These are phyloP conservation scores for Ceratocystiopsis sp. DNA, from an alignment of 2,329 filamentous ascomycete genomes.

Conservation along the genomic window DNA sequence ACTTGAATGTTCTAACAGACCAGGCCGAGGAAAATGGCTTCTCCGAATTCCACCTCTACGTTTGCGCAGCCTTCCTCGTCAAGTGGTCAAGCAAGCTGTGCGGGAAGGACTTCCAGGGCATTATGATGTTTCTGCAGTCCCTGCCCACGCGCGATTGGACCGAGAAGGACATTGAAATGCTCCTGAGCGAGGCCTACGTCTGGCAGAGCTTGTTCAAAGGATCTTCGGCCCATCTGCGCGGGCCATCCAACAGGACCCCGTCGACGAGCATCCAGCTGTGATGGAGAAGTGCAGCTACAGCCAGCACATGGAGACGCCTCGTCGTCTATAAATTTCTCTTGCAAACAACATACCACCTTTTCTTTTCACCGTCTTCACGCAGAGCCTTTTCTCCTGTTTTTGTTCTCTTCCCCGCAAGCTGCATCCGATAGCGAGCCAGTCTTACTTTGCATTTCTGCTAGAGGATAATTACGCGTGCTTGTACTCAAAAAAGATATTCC, in stretches of 20 bases:
- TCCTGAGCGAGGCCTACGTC: slow-evolving; percentile 92
- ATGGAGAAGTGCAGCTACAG: background rate
- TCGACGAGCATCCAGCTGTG: slow-evolving; percentile 24
- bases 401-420: too few relatives aligned
- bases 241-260: slow-evolving; percentile 20
- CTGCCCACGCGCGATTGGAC: slow-evolving; percentile 89
- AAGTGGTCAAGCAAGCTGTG: slow-evolving; percentile 94
- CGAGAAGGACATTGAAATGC: slow-evolving; percentile 91
- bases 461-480: too few relatives aligned
- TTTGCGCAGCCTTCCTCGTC: slow-evolving; percentile 91
- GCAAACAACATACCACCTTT: too few relatives aligned
- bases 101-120: slow-evolving; percentile 95
- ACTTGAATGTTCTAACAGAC: background rate
- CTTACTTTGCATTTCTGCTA: too few relatives aligned
- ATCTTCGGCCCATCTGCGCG: slow-evolving; percentile 71
- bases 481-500: too few relatives aligned
- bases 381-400: too few relatives aligned
- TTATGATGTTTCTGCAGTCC: slow-evolving; percentile 98
- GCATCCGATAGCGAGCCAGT: too few relatives aligned
- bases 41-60: slow-evolving; percentile 94
- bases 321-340: too few relatives aligned
- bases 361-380: too few relatives aligned
- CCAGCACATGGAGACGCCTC: too few relatives aligned
- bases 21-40: slow-evolving; percentile 97
- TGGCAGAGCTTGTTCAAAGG: slow-evolving; percentile 97